A percentile compares a stretch with the other conserved stretches of the same genome.
These are phyloP conservation scores for Clarireedia paspali DNA, from an alignment of 2,329 filamentous ascomycete species.

Conservation along the genomic window DNA sequence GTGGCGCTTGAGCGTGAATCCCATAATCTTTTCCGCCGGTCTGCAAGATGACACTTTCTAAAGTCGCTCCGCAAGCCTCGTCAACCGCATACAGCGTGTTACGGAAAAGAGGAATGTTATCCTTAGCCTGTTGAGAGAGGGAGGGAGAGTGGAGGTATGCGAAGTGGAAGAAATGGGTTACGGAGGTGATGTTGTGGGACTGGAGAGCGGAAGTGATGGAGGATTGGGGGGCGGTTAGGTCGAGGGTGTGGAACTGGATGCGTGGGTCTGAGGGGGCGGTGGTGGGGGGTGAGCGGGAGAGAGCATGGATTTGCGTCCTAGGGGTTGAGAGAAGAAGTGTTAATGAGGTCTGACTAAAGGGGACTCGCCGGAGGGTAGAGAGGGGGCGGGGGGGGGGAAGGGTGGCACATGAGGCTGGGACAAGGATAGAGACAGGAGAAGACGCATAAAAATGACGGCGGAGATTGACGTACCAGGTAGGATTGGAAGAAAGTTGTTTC, in stretches of 20 bases:
- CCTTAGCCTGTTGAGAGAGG: background rate
- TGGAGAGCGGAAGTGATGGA: background rate
- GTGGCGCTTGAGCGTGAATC: background rate
- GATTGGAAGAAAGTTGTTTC: background rate
- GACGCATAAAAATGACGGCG: background rate
- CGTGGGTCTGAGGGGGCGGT: background rate
- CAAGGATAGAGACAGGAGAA: background rate
- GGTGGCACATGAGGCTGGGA: background rate
- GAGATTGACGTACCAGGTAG: background rate
- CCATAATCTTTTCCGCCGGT: conserved; percentile 4
- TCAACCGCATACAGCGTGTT: background rate
- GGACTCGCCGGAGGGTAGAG: too few relatives aligned
- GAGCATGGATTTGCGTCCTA: background rate
- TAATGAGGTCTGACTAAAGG: background rate
- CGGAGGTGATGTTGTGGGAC: background rate
- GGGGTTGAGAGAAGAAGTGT: background rate
- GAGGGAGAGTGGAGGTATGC: conserved; percentile 2
- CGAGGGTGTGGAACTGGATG: background rate
- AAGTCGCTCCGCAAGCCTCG: background rate
- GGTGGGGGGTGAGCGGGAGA: background rate
- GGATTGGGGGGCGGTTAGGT: background rate
- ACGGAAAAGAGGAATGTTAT: conserved; percentile 1
- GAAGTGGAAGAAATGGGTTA: conserved; percentile 4
- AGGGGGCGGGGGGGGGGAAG: too few relatives aligned
- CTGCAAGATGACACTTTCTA: conserved; percentile 1